Percentiles rank a stretch among this genome's conserved stretches.
Conservation (phyloP, 1,284 basidiomycete genomes). For the Mycosarcoma maydis region DNA sequence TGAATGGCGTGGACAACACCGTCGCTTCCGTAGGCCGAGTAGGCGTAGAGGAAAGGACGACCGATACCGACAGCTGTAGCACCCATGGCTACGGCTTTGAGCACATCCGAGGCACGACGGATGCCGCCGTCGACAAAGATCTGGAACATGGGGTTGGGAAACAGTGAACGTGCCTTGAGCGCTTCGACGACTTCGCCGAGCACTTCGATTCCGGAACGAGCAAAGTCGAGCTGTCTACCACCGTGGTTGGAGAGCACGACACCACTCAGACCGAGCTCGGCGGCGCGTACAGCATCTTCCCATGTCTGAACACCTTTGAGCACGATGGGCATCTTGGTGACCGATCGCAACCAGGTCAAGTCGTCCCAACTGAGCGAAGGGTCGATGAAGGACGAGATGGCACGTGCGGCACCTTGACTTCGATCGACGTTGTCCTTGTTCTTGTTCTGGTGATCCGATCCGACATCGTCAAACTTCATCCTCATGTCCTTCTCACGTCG, state of each 20-base stretch:
- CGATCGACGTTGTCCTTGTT: constrained; percentile 47
- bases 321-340: constrained; percentile 82
- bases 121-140: constrained; percentile 92
- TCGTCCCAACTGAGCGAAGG: constrained; percentile 69
- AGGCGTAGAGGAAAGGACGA: constrained; percentile 85
- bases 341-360: constrained; percentile 79
- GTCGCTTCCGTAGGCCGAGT: constrained; percentile 85
- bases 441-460: constrained; percentile 66
- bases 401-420: constrained; percentile 65
- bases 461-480: constrained; percentile 71
- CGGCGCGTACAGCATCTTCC: constrained; percentile 76
- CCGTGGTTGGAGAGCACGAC: constrained; percentile 69
- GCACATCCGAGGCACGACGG: constrained; percentile 76
- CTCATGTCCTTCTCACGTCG: constrained; percentile 82
- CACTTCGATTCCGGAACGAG: constrained; percentile 64
- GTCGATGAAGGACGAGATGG: constrained; percentile 71
- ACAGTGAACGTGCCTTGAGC: constrained; percentile 75
- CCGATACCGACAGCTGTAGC: constrained; percentile 90
- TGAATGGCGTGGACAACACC: constrained; percentile 78
- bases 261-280: constrained; percentile 71
- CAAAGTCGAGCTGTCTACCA: constrained; percentile 65
- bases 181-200: constrained; percentile 84
- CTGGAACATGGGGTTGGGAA: constrained; percentile 72
- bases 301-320: constrained; percentile 77
- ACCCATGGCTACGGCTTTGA: constrained; percentile 92